phyloP scores from a whole-genome alignment of 805 yeast species.

The Ogataea allantospora region DNA sequence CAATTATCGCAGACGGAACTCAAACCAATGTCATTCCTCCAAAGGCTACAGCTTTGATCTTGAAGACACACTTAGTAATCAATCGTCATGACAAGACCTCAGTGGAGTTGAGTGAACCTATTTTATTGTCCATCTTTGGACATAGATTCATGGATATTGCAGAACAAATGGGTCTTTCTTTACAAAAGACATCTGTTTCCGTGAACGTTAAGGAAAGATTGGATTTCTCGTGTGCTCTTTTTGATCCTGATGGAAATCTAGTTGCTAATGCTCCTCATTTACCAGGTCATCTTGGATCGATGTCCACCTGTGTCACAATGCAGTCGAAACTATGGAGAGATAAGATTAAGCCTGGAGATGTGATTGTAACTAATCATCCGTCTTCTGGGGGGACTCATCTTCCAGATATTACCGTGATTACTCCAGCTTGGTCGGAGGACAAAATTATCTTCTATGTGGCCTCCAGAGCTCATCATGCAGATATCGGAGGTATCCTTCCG shows the following conservation, averaged over 20 bases:
- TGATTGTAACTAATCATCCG: constrained; percentile 52
- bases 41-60: constrained; percentile 49
- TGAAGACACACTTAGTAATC: constrained; percentile 60
- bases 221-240: constrained; percentile 70
- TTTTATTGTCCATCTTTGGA: constrained; percentile 71
- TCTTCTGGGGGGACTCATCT: constrained; percentile 46
- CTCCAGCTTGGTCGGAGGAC: constrained; percentile 50
- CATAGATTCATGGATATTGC: constrained; percentile 90
- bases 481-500: constrained; percentile 57
- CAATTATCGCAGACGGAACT: constrained; percentile 73
- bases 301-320: constrained; percentile 73
- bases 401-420: constrained; percentile 53
- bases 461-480: constrained; percentile 61
- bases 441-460: constrained; percentile 52
- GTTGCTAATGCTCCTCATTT: constrained; percentile 89
- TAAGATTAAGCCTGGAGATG: constrained; percentile 68
- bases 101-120: constrained; percentile 51
- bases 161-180: constrained; percentile 80
- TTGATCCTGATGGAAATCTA: constrained; percentile 68
- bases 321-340: constrained; percentile 67
- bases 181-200: constrained; percentile 44
- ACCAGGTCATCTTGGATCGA: constrained; percentile 84
- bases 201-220: constrained; percentile 47
- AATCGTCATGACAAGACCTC: constrained; percentile 24
- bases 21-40: constrained; percentile 79